Conservation (phyloP, 495 filamentous ascomycete species). For the Xylaria intraflava region DNA sequence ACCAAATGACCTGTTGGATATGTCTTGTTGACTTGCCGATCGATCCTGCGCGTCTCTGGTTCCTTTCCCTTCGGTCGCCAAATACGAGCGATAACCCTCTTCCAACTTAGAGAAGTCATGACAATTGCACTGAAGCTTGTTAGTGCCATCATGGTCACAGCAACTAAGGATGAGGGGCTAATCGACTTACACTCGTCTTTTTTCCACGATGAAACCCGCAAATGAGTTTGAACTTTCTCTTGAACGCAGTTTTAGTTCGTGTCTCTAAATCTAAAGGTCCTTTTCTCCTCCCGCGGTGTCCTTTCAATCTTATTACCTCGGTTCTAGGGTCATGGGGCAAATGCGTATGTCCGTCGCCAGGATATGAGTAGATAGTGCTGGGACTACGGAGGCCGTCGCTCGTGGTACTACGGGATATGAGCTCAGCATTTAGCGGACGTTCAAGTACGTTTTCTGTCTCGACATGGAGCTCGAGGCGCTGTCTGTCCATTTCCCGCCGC, state of each 20-base stretch:
- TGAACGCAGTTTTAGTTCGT: constrained; percentile 20
- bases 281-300: constrained; percentile 21
- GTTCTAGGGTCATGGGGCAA: constrained; percentile 3
- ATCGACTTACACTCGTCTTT: constrained; percentile 19
- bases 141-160: neutral
- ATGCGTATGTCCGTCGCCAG: constrained; percentile 12
- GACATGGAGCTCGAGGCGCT: constrained; percentile 15
- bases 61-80: neutral
- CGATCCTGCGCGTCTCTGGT: neutral
- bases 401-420: constrained; percentile 9
- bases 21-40: neutral
- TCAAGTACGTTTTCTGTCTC: constrained; percentile 13
- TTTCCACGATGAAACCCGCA: constrained; percentile 20
- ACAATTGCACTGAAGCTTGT: constrained; percentile 20
- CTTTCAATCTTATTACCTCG: constrained; percentile 10
- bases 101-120: constrained; percentile 24
- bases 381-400: constrained; percentile 3
- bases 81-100: constrained; percentile 4
- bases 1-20: neutral
- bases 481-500: constrained; percentile 19
- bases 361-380: constrained; percentile 19
- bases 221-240: constrained; percentile 23
- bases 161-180: neutral
- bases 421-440: constrained; percentile 10
- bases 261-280: constrained; percentile 18